These are phyloP conservation scores for Penicillium atrosanguineum DNA, from an alignment of 495 filamentous ascomycete species.

Conservation along the genomic window DNA sequence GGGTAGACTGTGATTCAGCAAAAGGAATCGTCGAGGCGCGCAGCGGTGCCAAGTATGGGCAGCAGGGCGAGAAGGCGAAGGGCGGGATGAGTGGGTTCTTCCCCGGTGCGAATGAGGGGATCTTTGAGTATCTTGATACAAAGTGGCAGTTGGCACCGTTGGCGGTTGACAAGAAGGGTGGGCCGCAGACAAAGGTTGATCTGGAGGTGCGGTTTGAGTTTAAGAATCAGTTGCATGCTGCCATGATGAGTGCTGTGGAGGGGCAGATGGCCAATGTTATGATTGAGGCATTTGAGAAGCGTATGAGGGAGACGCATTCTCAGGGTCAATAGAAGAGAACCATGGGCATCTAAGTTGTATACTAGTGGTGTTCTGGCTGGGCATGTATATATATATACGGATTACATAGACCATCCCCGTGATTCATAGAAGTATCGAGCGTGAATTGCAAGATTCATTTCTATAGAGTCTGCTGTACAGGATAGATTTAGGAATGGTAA, in stretches of 20 bases:
- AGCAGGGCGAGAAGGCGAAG: constrained; percentile 7
- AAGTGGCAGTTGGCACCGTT: constrained; percentile 66
- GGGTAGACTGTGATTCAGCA: constrained; percentile 68
- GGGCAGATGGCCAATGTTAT: constrained; percentile 81
- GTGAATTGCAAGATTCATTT: constrained; percentile 11
- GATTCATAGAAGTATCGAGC: neutral
- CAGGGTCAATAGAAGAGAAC: constrained; percentile 11
- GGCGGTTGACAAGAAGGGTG: constrained; percentile 22
- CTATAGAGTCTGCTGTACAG: constrained; percentile 23
- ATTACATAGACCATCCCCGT: neutral
- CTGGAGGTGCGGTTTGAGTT: constrained; percentile 79
- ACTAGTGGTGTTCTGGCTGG: constrained; percentile 1
- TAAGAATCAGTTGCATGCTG: constrained; percentile 76
- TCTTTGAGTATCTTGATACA: constrained; percentile 76
- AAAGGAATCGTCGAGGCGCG: constrained; percentile 69
- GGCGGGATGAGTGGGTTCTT: constrained; percentile 27
- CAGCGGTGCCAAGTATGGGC: constrained; percentile 53
- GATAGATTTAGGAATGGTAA: constrained; percentile 6
- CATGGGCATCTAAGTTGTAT: constrained; percentile 6
- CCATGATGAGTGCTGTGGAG: constrained; percentile 73
- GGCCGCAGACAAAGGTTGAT: constrained; percentile 62
- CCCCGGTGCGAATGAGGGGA: constrained; percentile 45
- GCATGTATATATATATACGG: neutral
- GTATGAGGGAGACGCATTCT: constrained; percentile 58
- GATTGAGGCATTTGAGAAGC: constrained; percentile 90